Conservation (phyloP, 768 basidiomycete species). For the Boletus tylopilopsis region DNA sequence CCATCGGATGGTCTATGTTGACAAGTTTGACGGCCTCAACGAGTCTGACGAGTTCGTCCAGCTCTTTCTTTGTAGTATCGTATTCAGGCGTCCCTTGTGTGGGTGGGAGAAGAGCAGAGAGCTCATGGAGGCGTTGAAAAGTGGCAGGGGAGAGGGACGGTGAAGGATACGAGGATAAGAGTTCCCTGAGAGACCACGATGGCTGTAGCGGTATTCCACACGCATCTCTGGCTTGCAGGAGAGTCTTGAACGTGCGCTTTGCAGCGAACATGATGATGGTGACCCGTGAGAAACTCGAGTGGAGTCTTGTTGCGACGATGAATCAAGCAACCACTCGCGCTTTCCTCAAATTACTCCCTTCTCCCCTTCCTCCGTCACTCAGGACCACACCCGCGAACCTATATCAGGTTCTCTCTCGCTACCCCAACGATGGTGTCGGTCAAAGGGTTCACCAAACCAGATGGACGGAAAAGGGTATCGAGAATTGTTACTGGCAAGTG, state of each 20-base stretch:
- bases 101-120: conserved; percentile 72
- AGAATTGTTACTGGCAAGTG: conserved; percentile 69
- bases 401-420: conserved; percentile 67
- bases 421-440: conserved; percentile 66
- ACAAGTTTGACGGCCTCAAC: conserved; percentile 81
- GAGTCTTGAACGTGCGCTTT: not conserved
- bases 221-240: conserved; percentile 37
- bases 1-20: conserved; percentile 31
- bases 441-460: conserved; percentile 66
- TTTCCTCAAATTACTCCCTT: conserved; percentile 57
- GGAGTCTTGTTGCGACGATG: conserved; percentile 11
- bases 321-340: conserved; percentile 26
- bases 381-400: conserved; percentile 56
- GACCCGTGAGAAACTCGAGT: conserved; percentile 11
- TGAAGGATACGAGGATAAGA: conserved; percentile 73
- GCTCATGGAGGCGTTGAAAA: conserved; percentile 60
- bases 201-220: conserved; percentile 63
- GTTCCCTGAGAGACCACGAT: conserved; percentile 77
- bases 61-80: conserved; percentile 46
- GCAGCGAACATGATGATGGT: conserved; percentile 4
- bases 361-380: conserved; percentile 57
- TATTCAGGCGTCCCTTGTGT: conserved; percentile 53
- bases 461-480: conserved; percentile 68
- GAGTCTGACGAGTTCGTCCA: conserved; percentile 69
- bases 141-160: conserved; percentile 57